Evolutionary conservation across 129 eudicot species (phyloP).

Genomic region (Escallonia herrerae): DNA sequence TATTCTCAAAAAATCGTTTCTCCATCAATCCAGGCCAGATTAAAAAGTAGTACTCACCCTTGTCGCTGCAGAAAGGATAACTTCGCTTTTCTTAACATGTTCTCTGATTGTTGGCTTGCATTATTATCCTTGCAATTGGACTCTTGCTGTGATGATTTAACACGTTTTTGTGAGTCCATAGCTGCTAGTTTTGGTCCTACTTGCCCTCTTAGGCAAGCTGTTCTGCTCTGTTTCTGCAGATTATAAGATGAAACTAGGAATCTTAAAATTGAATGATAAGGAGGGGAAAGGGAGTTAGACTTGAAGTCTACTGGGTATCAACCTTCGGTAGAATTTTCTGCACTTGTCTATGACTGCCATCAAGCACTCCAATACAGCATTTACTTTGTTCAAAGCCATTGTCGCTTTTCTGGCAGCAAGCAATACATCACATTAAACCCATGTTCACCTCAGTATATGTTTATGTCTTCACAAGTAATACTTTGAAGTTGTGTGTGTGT

Average conservation of each 20-base stretch:
- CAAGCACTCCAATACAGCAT: background rate
- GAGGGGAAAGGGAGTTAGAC: background rate
- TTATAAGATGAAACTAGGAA: background rate
- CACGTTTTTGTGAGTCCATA: constrained; percentile 14
- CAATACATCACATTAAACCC: constrained; percentile 2
- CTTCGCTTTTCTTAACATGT: constrained; percentile 19
- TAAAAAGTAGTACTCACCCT: constrained; percentile 33
- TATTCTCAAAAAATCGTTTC: background rate
- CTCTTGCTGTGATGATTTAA: constrained; percentile 9
- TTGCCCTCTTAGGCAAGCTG: constrained; percentile 5
- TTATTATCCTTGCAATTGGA: background rate
- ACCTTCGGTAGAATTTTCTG: background rate
- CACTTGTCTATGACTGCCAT: constrained; percentile 12
- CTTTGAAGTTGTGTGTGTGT: no score
- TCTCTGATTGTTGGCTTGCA: constrained; percentile 20
- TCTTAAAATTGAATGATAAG: background rate
- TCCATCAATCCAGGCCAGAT: background rate
- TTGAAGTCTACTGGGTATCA: background rate
- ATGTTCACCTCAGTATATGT: background rate
- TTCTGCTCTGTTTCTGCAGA: constrained; percentile 12
- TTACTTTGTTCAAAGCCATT: constrained; percentile 15
- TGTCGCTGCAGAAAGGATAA: constrained; percentile 21
- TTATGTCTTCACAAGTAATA: background rate
- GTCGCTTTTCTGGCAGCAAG: constrained; percentile 30
- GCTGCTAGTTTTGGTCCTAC: constrained; percentile 15